These are phyloP conservation scores for Nannochloropsis salina DNA, from an alignment of 108 stramenopile species.

Conservation along the genomic window DNA sequence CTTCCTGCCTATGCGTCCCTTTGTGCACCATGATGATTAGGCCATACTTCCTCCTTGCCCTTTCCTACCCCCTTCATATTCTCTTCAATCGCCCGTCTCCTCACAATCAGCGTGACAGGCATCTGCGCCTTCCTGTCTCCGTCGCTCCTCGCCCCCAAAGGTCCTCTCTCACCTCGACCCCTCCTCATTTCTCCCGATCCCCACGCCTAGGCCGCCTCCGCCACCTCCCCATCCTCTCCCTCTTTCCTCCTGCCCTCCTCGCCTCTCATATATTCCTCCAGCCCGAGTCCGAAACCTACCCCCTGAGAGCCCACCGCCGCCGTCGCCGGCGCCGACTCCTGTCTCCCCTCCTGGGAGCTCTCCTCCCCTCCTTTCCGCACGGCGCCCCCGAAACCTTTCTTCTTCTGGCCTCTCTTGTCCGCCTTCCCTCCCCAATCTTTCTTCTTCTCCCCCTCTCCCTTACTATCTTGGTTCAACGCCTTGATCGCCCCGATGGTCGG, in stretches of 20 bases:
- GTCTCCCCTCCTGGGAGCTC: background rate
- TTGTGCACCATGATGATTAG: no score
- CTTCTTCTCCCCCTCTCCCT: background rate
- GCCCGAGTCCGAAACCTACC: background rate
- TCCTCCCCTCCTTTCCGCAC: background rate
- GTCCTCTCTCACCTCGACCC: no score
- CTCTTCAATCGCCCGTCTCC: no score
- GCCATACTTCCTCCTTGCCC: no score
- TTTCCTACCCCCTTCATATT: no score
- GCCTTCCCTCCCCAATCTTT: background rate
- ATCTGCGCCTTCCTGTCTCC: no score
- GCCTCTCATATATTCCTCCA: slow-evolving; percentile 8
- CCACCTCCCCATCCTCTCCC: slow-evolving; percentile 19
- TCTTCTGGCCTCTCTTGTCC: background rate
- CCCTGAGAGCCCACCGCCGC: slow-evolving; percentile 4
- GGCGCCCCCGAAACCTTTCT: background rate
- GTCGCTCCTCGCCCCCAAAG: no score
- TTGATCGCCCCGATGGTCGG: background rate
- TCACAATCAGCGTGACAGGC: no score
- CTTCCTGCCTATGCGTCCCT: no score
- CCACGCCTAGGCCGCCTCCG: background rate
- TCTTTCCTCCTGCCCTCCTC: background rate
- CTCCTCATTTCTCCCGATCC: no score
- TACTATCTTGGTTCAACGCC: background rate
- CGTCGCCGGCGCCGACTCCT: background rate